phyloP scores from a whole-genome alignment of 129 eudicot genomes.

The Daucus carota region DNA sequence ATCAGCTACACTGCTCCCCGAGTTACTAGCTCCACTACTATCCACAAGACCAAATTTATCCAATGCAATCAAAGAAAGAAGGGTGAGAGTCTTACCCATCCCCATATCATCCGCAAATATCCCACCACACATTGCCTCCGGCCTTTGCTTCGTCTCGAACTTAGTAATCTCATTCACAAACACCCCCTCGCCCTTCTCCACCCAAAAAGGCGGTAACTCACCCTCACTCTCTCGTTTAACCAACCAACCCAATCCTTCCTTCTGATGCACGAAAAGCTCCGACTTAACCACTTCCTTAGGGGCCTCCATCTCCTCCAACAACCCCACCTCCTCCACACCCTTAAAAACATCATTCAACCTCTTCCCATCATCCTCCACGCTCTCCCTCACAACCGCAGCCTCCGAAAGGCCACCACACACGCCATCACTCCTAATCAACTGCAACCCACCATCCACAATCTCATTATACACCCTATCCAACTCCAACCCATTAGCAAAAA shows the following conservation, averaged over 20 bases:
- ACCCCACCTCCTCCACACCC: slow-evolving; percentile 47
- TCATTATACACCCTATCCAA: slow-evolving; percentile 35
- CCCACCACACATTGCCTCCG: slow-evolving; percentile 77
- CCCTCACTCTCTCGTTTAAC: slow-evolving; percentile 51
- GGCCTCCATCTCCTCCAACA: slow-evolving; percentile 44
- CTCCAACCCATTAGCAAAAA: slow-evolving; percentile 46
- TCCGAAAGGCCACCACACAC: slow-evolving; percentile 42
- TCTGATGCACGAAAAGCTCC: slow-evolving; percentile 66
- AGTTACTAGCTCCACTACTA: not conserved
- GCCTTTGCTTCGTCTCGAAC: not conserved
- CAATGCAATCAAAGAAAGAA: slow-evolving; percentile 68
- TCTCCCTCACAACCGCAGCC: slow-evolving; percentile 48
- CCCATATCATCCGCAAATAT: slow-evolving; percentile 98
- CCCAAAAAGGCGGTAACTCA: slow-evolving; percentile 89
- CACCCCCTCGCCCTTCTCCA: slow-evolving; percentile 23
- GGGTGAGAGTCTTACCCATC: slow-evolving; percentile 78
- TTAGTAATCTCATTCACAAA: slow-evolving; percentile 8
- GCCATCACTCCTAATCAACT: slow-evolving; percentile 31
- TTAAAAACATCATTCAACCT: slow-evolving; percentile 67
- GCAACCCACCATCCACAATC: slow-evolving; percentile 40
- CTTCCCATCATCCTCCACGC: slow-evolving; percentile 20
- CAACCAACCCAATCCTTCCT: slow-evolving; percentile 79
- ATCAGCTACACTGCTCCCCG: slow-evolving; percentile 18
- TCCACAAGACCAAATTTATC: slow-evolving; percentile 34
- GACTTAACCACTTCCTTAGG: slow-evolving; percentile 49